Conservation (phyloP, 768 basidiomycete genomes). For the Pleurotus citrinopileatus region DNA sequence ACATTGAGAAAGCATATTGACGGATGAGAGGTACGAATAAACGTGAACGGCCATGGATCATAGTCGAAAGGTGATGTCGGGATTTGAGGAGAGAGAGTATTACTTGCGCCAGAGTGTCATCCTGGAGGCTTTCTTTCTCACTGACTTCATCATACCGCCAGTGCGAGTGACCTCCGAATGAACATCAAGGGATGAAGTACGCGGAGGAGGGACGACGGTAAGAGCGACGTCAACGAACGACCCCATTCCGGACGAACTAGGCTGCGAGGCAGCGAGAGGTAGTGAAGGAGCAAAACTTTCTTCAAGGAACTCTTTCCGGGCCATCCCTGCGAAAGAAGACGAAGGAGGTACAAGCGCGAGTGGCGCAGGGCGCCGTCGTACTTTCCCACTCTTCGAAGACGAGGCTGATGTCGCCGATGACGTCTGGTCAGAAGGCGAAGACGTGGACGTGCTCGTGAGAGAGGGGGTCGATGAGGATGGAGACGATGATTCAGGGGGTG, state of each 20-base stretch:
- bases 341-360: neutral
- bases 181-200: neutral
- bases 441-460: too few species aligned
- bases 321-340: neutral
- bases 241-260: neutral
- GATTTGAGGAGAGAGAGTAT: neutral
- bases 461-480: neutral
- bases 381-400: neutral
- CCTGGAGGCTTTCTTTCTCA: neutral
- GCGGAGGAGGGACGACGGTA: neutral
- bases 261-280: neutral
- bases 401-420: too few species aligned
- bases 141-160: neutral
- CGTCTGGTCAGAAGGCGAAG: too few species aligned
- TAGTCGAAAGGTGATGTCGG: neutral
- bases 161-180: neutral
- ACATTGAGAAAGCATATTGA: too few species aligned
- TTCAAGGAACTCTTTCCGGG: neutral
- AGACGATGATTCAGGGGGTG: neutral
- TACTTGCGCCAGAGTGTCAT: neutral
- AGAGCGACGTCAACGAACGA: slow-evolving; percentile 1
- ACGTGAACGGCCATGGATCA: too few species aligned
- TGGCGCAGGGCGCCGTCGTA: neutral
- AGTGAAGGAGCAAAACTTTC: neutral
- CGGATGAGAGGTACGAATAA: too few species aligned